Evolutionary conservation across 345 rosid species (phyloP).

Genomic region (Syzygium grande): DNA sequence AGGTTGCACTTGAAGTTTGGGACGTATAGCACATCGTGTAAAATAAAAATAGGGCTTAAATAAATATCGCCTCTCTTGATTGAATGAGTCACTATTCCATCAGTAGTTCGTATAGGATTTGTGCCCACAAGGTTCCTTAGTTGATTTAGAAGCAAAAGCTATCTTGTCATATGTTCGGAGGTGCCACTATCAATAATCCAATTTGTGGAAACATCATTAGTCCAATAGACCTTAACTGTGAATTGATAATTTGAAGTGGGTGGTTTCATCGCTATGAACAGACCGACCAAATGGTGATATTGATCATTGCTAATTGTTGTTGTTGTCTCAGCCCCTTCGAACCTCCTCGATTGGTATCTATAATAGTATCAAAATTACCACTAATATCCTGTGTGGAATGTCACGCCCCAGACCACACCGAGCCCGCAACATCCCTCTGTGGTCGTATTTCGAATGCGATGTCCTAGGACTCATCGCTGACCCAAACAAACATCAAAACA

Average conservation of each 20-base stretch:
- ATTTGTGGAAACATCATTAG: neutral
- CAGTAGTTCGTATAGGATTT: neutral
- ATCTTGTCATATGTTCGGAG: neutral
- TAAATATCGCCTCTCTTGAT: neutral
- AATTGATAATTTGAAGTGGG: too few species aligned
- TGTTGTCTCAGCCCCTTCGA: neutral
- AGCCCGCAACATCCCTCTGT: too few species aligned
- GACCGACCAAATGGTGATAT: neutral
- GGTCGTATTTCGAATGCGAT: too few species aligned
- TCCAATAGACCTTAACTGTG: neutral
- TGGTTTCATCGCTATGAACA: neutral
- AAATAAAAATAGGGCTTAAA: neutral
- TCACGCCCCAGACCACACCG: too few species aligned
- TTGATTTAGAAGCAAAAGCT: neutral
- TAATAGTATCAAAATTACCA: too few species aligned
- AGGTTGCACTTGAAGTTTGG: conserved; percentile 5
- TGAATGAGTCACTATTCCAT: neutral
- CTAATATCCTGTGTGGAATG: too few species aligned
- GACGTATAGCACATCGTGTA: neutral
- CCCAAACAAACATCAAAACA: too few species aligned
- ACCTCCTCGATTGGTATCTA: too few species aligned
- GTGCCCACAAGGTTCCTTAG: too few species aligned
- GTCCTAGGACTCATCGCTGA: too few species aligned
- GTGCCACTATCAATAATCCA: neutral
- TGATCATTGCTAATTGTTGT: neutral